Conservation (phyloP, 129 eudicot genomes). For the Saposhnikovia divaricata region DNA sequence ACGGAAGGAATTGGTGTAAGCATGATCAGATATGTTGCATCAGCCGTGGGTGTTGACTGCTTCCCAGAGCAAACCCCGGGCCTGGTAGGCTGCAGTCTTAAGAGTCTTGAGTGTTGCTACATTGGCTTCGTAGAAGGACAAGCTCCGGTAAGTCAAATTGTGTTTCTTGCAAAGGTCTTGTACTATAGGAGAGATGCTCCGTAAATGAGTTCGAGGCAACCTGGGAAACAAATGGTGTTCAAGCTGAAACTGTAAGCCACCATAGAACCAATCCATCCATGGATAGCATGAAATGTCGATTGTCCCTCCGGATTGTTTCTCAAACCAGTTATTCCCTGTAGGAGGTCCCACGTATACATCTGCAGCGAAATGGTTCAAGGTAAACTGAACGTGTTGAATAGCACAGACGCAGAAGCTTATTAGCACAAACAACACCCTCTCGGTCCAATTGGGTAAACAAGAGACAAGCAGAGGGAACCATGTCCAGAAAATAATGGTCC, state of each 20-base stretch:
- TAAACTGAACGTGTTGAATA: slow-evolving; percentile 75
- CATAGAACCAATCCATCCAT: slow-evolving; percentile 89
- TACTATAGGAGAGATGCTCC: slow-evolving; percentile 70
- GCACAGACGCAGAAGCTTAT: slow-evolving; percentile 57
- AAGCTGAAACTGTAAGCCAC: slow-evolving; percentile 85
- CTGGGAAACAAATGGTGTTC: slow-evolving; percentile 95
- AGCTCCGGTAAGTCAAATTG: slow-evolving; percentile 63
- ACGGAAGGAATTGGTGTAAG: background rate
- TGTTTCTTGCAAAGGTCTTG: slow-evolving; percentile 81
- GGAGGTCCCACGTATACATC: slow-evolving; percentile 78
- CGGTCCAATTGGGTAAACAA: slow-evolving; percentile 70
- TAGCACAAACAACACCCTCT: slow-evolving; percentile 64
- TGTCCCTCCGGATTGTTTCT: slow-evolving; percentile 87
- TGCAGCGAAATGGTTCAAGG: slow-evolving; percentile 76
- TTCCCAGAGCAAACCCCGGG: slow-evolving; percentile 81
- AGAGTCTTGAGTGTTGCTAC: slow-evolving; percentile 57
- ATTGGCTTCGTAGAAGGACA: slow-evolving; percentile 72
- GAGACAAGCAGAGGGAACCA: slow-evolving; percentile 89
- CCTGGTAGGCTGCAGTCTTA: slow-evolving; percentile 69
- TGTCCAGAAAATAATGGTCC: slow-evolving; percentile 76
- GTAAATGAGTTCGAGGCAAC: slow-evolving; percentile 75
- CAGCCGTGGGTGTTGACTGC: slow-evolving; percentile 93
- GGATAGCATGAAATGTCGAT: slow-evolving; percentile 64
- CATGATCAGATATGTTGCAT: slow-evolving; percentile 5
- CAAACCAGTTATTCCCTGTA: slow-evolving; percentile 77